Percentiles rank a stretch among this genome's conserved stretches.
These are phyloP conservation scores for Yamagishiella unicocca DNA, from an alignment of 139 green algal genomes.

Conservation along the genomic window DNA sequence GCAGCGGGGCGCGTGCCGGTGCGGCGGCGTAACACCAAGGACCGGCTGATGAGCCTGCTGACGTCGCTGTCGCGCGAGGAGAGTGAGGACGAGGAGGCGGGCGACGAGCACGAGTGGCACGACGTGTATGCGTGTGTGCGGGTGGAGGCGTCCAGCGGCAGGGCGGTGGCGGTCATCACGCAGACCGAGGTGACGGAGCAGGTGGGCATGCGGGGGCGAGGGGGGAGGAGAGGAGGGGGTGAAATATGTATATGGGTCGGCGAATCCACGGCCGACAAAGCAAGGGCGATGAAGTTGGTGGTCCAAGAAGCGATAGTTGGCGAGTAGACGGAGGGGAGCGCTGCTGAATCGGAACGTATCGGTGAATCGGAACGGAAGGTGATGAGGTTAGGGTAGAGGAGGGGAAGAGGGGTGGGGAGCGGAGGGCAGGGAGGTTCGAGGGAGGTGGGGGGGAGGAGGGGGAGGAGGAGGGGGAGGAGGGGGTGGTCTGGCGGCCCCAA, in stretches of 20 bases:
- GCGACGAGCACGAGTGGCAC: slow-evolving; percentile 39
- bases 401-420: neutral
- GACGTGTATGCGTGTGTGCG: slow-evolving; percentile 36
- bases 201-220: too few species aligned
- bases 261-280: too few species aligned
- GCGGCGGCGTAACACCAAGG: slow-evolving; percentile 21
- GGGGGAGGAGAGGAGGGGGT: too few species aligned
- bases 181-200: slow-evolving; percentile 38
- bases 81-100: neutral
- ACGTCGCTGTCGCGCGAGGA: neutral
- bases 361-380: too few species aligned
- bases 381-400: too few species aligned
- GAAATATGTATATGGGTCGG: too few species aligned
- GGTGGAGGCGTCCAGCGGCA: neutral
- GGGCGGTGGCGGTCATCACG: neutral
- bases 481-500: too few species aligned
- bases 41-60: slow-evolving; percentile 23
- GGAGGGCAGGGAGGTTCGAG: neutral
- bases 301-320: too few species aligned
- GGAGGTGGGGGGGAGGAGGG: neutral
- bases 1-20: neutral
- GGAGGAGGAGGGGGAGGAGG: too few species aligned
- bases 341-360: too few species aligned
- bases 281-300: too few species aligned
- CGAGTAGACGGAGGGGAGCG: too few species aligned